A percentile compares a stretch with the other conserved stretches of the same genome.
phyloP scores from a whole-genome alignment of 306 rosid genomes.

The Vigna radiata region DNA sequence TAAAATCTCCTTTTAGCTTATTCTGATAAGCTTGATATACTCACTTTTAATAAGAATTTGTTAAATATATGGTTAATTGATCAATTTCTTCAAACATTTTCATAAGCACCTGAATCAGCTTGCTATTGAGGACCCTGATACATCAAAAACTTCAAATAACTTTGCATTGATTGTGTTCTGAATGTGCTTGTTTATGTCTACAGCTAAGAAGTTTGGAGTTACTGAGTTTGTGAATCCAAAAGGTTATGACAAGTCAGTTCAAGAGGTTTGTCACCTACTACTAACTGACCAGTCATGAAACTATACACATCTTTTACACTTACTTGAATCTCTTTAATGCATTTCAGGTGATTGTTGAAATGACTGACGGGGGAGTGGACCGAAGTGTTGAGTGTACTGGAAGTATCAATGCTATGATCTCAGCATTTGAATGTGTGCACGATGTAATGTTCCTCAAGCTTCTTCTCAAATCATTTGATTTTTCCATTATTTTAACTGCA shows the following conservation, averaged over 20 bases:
- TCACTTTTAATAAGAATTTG: neutral
- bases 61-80: neutral
- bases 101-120: neutral
- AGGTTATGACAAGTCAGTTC: slow-evolving; percentile 37
- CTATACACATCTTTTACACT: neutral
- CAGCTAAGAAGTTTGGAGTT: slow-evolving; percentile 44
- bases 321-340: neutral
- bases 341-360: slow-evolving; percentile 21
- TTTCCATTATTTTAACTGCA: slow-evolving; percentile 2
- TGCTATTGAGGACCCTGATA: slow-evolving; percentile 15
- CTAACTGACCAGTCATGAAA: neutral
- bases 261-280: slow-evolving; percentile 36
- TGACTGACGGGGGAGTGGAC: slow-evolving; percentile 41
- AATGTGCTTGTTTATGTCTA: slow-evolving; percentile 12
- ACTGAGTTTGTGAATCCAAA: slow-evolving; percentile 44
- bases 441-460: slow-evolving; percentile 32
- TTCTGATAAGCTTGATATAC: neutral
- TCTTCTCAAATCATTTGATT: neutral
- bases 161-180: neutral
- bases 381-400: slow-evolving; percentile 44
- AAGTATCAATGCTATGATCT: slow-evolving; percentile 40
- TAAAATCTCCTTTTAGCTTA: neutral
- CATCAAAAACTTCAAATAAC: neutral
- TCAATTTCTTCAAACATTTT: neutral
- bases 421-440: slow-evolving; percentile 42